A percentile compares a stretch with the other conserved stretches of the same genome.
These are phyloP conservation scores for Pseudogymnoascus sp. DNA, from an alignment of 2,329 filamentous ascomycete species.

Conservation along the genomic window DNA sequence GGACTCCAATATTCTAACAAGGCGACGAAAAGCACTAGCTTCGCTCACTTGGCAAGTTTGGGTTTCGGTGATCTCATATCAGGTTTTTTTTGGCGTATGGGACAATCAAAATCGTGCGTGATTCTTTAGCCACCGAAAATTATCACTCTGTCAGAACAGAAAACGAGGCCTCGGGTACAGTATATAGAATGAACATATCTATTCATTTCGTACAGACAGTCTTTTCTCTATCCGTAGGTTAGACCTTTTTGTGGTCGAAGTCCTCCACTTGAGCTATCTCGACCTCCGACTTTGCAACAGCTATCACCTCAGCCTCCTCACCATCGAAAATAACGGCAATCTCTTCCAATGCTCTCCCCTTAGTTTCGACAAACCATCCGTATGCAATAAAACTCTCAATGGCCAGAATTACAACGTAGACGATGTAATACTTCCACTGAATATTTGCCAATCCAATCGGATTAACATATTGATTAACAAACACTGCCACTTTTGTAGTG, in stretches of 20 bases:
- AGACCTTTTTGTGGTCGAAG: background rate
- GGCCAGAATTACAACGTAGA: constrained; percentile 24
- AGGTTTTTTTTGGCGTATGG: background rate
- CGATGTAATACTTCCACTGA: constrained; percentile 31
- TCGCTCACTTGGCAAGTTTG: background rate
- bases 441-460: constrained; percentile 28
- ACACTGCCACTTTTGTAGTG: constrained; percentile 27
- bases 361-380: constrained; percentile 11
- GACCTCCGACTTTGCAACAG: background rate
- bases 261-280: background rate
- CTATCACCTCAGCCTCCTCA: constrained; percentile 7
- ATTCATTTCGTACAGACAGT: background rate
- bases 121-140: background rate
- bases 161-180: background rate
- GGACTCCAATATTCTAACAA: background rate
- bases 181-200: background rate
- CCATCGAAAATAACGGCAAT: constrained; percentile 11
- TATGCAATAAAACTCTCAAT: constrained; percentile 11
- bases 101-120: background rate
- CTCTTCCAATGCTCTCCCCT: constrained; percentile 8
- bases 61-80: background rate
- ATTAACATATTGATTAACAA: constrained; percentile 30
- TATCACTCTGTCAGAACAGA: background rate
- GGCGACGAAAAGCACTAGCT: background rate
- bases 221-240: background rate